Evolutionary conservation across 345 rosid genomes (phyloP), one percentile per base, ranked within the genome.

Genomic region (Populus ilicifolia): DNA sequence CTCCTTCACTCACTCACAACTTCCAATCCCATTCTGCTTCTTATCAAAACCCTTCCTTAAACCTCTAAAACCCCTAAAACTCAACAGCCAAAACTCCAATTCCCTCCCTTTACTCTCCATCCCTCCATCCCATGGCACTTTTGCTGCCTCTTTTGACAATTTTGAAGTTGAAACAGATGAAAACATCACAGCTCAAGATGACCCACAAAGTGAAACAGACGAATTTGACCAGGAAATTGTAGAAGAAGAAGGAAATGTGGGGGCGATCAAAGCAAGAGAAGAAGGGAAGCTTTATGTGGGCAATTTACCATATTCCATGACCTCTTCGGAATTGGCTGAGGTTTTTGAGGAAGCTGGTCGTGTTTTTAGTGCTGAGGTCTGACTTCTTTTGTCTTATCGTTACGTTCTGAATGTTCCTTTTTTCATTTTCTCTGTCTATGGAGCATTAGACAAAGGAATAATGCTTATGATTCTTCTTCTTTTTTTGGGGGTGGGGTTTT

Each of bases 241-340:
- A 50, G 66, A 70, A 50, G 78, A 30, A 36, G 84, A n/a, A 38
- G 72, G 69, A 44, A 80, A 76, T 73, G 77, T 44, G 20, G 56
- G 41, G 25, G 70, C 74, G 29, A 62, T 85, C 70, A 75, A 74
- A 74, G 75, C 83, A 21, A 80, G 78, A 46, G 93, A 86, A 63
- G 89, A 83, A 66, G 94, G 90, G 73, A 90, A 91, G 82, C 77
- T 93, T n/a, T 95, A 89, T 78, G 89, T 95, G 3, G 98, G 99
- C 43, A 93, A 92, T 56, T 85, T 93, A 75, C 94, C 97, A 7
- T 95, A 89, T 84, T 77, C 92, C 54, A 87, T 85, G 89, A 91
- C 87, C 78, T 82, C 96, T 71, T 77, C 87, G 5, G 90, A 92
- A 75, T 85, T 93, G 81, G 59, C 88, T 6, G 91, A 89, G 81